A percentile compares a stretch with the other conserved stretches of the same genome.
Conservation (phyloP, 306 rosid species). For the Pachyrhizus erosus region DNA sequence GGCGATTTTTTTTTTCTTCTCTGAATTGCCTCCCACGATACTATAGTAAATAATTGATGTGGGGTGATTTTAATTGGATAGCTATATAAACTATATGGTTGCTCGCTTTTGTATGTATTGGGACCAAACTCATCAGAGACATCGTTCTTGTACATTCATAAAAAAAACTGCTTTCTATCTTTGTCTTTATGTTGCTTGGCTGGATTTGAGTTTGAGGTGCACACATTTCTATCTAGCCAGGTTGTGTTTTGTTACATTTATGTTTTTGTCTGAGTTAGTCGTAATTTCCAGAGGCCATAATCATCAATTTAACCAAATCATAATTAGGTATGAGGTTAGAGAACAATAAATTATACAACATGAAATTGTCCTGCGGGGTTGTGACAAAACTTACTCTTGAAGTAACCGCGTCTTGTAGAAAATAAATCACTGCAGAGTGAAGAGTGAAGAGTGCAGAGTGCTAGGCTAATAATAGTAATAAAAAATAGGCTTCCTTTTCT, state of each 20-base stretch:
- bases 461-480: neutral
- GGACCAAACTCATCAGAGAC: constrained; percentile 44
- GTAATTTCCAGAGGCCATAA: neutral
- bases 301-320: neutral
- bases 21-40: neutral
- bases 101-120: constrained; percentile 34
- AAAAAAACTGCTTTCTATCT: constrained; percentile 7
- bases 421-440: neutral
- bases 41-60: neutral
- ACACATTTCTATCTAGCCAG: constrained; percentile 16
- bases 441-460: neutral
- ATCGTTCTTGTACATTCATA: constrained; percentile 27
- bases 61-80: constrained; percentile 10
- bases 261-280: neutral
- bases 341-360: constrained; percentile 1
- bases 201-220: constrained; percentile 28
- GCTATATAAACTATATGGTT: constrained; percentile 5
- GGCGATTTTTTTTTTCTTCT: neutral
- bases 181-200: constrained; percentile 42
- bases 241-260: constrained; percentile 10
- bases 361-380: neutral
- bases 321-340: neutral
- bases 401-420: constrained; percentile 9
- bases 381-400: constrained; percentile 23
- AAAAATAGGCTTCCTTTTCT: neutral